Base-by-base conservation (phyloP, 345 rosid species). In the Clarkia xantiana region DNA sequence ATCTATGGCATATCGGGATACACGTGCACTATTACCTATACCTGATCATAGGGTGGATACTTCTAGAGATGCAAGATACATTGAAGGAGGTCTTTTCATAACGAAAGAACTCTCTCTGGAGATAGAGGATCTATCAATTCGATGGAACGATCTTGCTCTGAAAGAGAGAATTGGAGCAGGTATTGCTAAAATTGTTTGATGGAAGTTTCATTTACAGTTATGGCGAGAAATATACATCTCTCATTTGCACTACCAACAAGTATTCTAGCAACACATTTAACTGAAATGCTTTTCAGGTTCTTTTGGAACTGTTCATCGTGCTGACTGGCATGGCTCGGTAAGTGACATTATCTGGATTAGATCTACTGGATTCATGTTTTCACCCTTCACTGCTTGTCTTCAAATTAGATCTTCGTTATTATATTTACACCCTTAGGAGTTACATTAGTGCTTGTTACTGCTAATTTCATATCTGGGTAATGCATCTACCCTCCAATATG, bases 281-380 rank as follows among this genome's bases (percentile, higher is more conserved):
- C 5, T 22, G 36, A 14, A 23, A 62, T 41, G 53, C 20, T 59
- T 78, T 76, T 64, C 86, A 93, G 99, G 99, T 70, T 93, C 99
- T 69, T 93, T 93, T 70, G 99, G 99, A 53, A 93, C 86, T 62
- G 99, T 93, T 49, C 95, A 84, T 67, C 97, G 91, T 69, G 99
- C 99, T 67, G 99, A 93, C 52, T 87, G 97, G 99, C 81, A 87
- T 80, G 96, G 97, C 69, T 84, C 99, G 62, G 99, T 93, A 82
- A 77, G 91, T 57, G 54, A 49, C 42, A 14, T 51, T 40, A 42
- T 8, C 17, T 51, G 60, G 50, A 17, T 11, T 55, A 40, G 9
- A 45, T 34, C 16, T 47, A 14, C 40, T 4, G 20, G 12, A n/a
- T 13, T 44, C 18, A 9, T 10, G 25, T 18, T 47, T 19, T 47